Evolutionary conservation across 257 asterid species (phyloP), one percentile per base, ranked within the genome.

Genomic region (Striga asiatica): DNA sequence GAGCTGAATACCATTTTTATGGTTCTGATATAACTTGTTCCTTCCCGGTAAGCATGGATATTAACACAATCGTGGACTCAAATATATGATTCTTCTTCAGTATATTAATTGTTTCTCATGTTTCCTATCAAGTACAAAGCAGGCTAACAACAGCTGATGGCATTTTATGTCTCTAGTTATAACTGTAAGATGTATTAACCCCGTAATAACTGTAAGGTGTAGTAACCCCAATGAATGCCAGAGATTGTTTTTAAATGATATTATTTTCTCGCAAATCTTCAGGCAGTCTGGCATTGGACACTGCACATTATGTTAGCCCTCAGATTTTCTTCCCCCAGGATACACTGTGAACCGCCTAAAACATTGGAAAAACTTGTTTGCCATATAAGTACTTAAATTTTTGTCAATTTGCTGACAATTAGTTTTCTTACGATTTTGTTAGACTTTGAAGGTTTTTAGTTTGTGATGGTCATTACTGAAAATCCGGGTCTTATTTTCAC

Each of bases 11-110:
- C 73, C 87, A 87, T 73, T 91, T 77, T 76, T 91, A 91, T 76
- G 97, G 97, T 76, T 82, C 97, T 59, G 98, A 91, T 70, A 91
- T 91, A 61, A 91, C 98, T 43, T 87, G 96, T 63, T 87, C 98
- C 49, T 91, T 80, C 70, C 98, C 97, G 46, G 98, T 91, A 71
- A 71, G 93, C 58, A 58, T 56, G 27, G 22, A 4, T 35, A 28
- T 62, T 8, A 51, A 41, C 25, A 43, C 3, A 43, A 7, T 41
- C 8, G 38, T 49, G 17, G 42, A 47, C 27, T 31, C 17, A 32
- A 31, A 28, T 16, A 11, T 31, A 45, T 56, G 62, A 2, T 50
- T 50, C 41, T 22, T 54, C 65, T 49, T 59, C 54, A 24, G 20
- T 59, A 54, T 61, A n/a, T 51, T 55, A 58, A 12, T 39, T 28